Evolutionary conservation across 257 asterid genomes (phyloP), one percentile per base, ranked within the genome.

Genomic region (Salvia hispanica): DNA sequence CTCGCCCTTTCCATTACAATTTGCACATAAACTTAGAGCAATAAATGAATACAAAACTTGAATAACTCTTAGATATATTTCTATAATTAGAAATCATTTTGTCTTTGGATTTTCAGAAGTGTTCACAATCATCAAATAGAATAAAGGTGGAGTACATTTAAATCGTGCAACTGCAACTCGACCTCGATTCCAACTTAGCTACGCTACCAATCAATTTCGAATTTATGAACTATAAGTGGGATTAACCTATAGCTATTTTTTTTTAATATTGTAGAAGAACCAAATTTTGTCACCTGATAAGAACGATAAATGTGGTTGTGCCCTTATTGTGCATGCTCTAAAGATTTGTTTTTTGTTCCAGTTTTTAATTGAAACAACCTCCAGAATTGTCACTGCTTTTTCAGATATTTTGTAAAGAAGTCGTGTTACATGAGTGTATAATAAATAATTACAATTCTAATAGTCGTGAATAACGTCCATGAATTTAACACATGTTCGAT

Each of bases 21-120:
- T 66, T 60, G 74, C 73, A 62, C 71, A 70, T 58, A 36, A 40
- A 66, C n/a, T 8, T 31, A 21, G 53, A 45, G 52, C 71, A 55
- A 62, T 53, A 53, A 14, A 25, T 33, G 13, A 21, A 58, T 67
- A 31, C 47, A 48, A 62, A 62, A 72, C 72, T 31, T 77, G 28
- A 57, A 62, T 72, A 46, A 11, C 4, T 46, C 12, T 5, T 7
- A 39, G 43, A 39, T 5, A 39, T 39, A 39, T 37, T 3, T 37
- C 6, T 37, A 37, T 37, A 37, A 37, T 3, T 37, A 37, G 42
- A 37, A 46, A 12, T 46, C 51, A 46, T 46, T 46, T 46, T 34
- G 39, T 34, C 39, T 3, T 34, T 18, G 21, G 5, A 6, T 37
- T 46, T 46, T 46, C 4, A 4, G 0, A 46, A 46, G 16, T 46